Percentiles rank a stretch among this genome's conserved stretches.
phyloP scores from a whole-genome alignment of 1,284 basidiomycete genomes.

The Ceratobasidium sp. region DNA sequence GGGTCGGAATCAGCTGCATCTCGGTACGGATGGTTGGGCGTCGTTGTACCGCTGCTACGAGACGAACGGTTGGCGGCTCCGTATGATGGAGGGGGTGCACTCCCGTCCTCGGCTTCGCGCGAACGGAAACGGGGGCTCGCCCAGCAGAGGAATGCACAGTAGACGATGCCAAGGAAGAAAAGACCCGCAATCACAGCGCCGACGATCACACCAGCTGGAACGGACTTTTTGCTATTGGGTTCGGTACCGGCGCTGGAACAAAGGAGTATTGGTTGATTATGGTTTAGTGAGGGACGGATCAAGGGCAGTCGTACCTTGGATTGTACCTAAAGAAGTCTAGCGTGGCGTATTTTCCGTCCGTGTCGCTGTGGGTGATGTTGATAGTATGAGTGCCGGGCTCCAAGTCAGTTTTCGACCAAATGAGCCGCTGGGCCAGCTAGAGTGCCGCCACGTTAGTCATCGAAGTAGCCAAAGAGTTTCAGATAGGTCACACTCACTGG shows the following conservation, averaged over 20 bases:
- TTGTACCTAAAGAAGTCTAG: slow-evolving; percentile 35
- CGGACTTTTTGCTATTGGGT: background rate
- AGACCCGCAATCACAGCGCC: slow-evolving; percentile 21
- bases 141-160: slow-evolving; percentile 1
- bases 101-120: background rate
- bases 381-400: slow-evolving; percentile 30
- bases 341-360: slow-evolving; percentile 27
- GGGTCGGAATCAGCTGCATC: background rate
- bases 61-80: background rate
- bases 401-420: slow-evolving; percentile 19
- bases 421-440: slow-evolving; percentile 25
- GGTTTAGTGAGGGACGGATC: background rate
- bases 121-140: background rate
- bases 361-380: slow-evolving; percentile 33
- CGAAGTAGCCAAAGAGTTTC: background rate
- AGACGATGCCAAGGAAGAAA: slow-evolving; percentile 24
- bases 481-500: background rate
- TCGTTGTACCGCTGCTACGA: background rate
- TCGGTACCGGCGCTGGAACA: slow-evolving; percentile 3
- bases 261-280: background rate
- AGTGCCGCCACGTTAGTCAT: background rate
- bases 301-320: slow-evolving; percentile 3
- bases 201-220: slow-evolving; percentile 11
- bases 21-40: background rate
- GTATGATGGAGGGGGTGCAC: slow-evolving; percentile 1